These are phyloP conservation scores for Achaetomiella virescens DNA, from an alignment of 495 filamentous ascomycete genomes.

Conservation along the genomic window DNA sequence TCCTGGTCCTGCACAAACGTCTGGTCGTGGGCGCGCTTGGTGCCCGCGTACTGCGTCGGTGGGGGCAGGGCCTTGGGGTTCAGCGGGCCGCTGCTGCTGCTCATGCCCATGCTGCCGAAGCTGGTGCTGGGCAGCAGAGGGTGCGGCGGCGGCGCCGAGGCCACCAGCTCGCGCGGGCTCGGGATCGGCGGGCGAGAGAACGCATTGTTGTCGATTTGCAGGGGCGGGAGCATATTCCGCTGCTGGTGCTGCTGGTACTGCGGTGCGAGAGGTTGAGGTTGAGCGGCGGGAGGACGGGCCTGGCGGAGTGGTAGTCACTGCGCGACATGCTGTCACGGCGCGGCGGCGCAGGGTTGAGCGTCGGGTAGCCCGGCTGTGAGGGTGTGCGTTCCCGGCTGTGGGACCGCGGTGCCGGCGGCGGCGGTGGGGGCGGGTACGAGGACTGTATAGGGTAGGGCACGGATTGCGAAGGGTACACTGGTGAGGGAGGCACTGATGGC, in stretches of 20 bases:
- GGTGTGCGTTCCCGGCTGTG: slow-evolving; percentile 27
- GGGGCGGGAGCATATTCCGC: slow-evolving; percentile 15
- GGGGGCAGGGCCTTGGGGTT: slow-evolving; percentile 13
- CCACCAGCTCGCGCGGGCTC: slow-evolving; percentile 7
- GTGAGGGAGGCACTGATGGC: slow-evolving; percentile 39
- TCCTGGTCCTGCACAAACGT: slow-evolving; percentile 18
- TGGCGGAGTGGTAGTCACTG: slow-evolving; percentile 11
- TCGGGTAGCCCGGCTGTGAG: slow-evolving; percentile 23
- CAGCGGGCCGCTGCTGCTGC: slow-evolving; percentile 7
- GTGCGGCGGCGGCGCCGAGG: not conserved
- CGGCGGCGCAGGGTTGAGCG: slow-evolving; percentile 22
- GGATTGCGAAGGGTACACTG: slow-evolving; percentile 34
- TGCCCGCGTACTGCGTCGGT: slow-evolving; percentile 21
- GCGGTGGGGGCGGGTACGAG: slow-evolving; percentile 35
- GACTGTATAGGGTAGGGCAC: slow-evolving; percentile 16
- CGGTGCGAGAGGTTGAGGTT: not conserved
- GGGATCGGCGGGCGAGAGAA: slow-evolving; percentile 14
- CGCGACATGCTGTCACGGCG: slow-evolving; percentile 22
- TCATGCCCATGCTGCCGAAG: not conserved
- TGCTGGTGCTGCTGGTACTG: slow-evolving; percentile 1
- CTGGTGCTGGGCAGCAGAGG: not conserved
- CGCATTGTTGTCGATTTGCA: slow-evolving; percentile 14
- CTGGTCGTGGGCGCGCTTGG: slow-evolving; percentile 27
- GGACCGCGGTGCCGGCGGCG: slow-evolving; percentile 36
- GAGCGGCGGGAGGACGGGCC: slow-evolving; percentile 15